Evolutionary conservation across 148 eudicot genomes (phyloP), one percentile per base, ranked within the genome.

Genomic region (Vaccinium macrocarpon): DNA sequence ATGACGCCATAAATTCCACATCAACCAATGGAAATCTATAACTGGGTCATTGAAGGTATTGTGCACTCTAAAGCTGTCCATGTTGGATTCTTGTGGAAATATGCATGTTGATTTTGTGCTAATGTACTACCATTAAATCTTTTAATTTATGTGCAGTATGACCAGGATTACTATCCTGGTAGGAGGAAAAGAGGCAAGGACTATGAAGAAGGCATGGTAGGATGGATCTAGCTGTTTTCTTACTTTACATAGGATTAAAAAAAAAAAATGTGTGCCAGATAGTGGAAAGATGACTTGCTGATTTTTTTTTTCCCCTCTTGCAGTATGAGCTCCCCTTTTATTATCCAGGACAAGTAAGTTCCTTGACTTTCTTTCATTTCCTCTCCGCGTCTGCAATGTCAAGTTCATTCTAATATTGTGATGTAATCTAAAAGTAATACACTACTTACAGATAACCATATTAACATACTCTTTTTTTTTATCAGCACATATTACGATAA

Each of bases 271-370:
- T 84, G 66, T 77, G 72, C 21, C 29, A 46, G 21, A n/a, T 75
- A 55, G 32, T 78, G 76, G 59, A 76, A 82, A 78, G 50, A 68
- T 49, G 75, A 80, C 87, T 89, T 53, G 84, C 51, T 76, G 2
- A 25, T 49, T 52, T 80, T 29, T 35, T 32, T 15, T 82, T 87
- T 80, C 50, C 19, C 78, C 83, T 29, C 61, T 80, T 92, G 98
- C 94, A 97, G 99, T 97, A 94, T 87, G 99, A 97, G 84, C 94
- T 97, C 80, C 99, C 99, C 78, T 97, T 95, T 86, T 97, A 95
- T 84, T 97, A 97, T 86, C 99, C 99, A 11, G 99, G 98, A 82
- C 98, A 97, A 90, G 99, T 95, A 94, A 93, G 94, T 87, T 84
- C 19, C 59, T 59, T 55, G 76, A 16, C 27, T 71, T 76, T 79